Conservation (phyloP, 2,329 filamentous ascomycete species). For the Blastomyces silverae region DNA sequence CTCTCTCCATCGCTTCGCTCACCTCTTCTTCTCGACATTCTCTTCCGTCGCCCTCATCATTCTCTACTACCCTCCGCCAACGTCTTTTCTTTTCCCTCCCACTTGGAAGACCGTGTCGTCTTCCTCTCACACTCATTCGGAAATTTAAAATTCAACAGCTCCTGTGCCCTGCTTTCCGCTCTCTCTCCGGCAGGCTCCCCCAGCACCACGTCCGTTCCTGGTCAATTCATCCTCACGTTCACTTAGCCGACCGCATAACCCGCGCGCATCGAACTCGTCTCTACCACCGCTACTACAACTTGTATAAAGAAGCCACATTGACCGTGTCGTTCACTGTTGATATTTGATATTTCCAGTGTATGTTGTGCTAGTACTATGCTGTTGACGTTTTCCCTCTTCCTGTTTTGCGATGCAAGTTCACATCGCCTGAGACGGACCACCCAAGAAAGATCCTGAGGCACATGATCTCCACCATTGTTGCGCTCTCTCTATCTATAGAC, state of each 20-base stretch:
- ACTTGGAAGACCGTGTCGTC: conserved; percentile 37
- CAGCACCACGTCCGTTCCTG: background rate
- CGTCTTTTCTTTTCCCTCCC: conserved; percentile 31
- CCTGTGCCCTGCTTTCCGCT: background rate
- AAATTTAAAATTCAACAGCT: conserved; percentile 24
- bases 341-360: conserved; percentile 7
- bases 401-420: background rate
- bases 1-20: conserved; percentile 21
- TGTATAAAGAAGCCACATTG: background rate
- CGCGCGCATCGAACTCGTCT: background rate
- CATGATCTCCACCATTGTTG: background rate
- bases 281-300: background rate
- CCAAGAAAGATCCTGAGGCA: background rate
- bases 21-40: conserved; percentile 19
- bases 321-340: background rate
- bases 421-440: background rate
- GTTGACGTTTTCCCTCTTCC: background rate
- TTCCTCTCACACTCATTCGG: conserved; percentile 38
- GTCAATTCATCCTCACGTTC: background rate
- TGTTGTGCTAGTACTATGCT: background rate
- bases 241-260: background rate
- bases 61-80: conserved; percentile 19
- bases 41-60: conserved; percentile 17
- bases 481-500: background rate
- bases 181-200: background rate